Evolutionary conservation across 352 stramenopile species (phyloP), one percentile per base, ranked within the genome.

Genomic region (Globisporangium irregulare): DNA sequence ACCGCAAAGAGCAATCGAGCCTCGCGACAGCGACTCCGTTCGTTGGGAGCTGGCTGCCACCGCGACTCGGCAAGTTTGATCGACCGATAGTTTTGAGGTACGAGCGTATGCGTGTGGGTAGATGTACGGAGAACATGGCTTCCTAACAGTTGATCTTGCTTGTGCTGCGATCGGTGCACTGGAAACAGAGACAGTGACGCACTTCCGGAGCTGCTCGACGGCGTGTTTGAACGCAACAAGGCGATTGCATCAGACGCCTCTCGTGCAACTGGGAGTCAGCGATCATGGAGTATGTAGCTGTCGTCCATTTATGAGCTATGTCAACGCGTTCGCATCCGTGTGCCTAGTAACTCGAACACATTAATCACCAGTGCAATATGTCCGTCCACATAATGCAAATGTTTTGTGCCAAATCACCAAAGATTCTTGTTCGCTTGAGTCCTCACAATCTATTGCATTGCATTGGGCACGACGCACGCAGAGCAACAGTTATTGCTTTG

Each of bases 21-120:
- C 22, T 67, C 15, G 50, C 12, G 24, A 41, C 22, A 3, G 4
- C 18, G 15, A 9, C 50, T 10, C 27, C 12, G n/a, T 18, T 56
- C 3, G 4, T 55, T 1, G 18, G 8, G n/a, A 60, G 43, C 14
- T 50, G 51, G 59, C 7, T 50, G 50, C 66, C 66, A 2, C 59
- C 43, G n/a, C 32, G 29, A 3, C 48, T 71, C 1, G 66, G 66
- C 59, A 71, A 67, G 41, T 71, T 59, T 25, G 66, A 71, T 54
- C 66, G 27, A 2, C 50, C 66, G 24, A 7, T 57, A 0, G 48
- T 50, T 4, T 22, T 71, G 10, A 51, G 66, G 66, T 71, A 25
- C 15, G 22, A 61, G 14, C 14, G 27, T 50, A n/a, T 4, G 41
- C 3, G 41, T 50, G 15, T 12, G 25, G 25, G 2, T 51, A 6